Evolutionary conservation across 306 rosid species (phyloP), one percentile per base, ranked within the genome.

Genomic region (Purshia tridentata): DNA sequence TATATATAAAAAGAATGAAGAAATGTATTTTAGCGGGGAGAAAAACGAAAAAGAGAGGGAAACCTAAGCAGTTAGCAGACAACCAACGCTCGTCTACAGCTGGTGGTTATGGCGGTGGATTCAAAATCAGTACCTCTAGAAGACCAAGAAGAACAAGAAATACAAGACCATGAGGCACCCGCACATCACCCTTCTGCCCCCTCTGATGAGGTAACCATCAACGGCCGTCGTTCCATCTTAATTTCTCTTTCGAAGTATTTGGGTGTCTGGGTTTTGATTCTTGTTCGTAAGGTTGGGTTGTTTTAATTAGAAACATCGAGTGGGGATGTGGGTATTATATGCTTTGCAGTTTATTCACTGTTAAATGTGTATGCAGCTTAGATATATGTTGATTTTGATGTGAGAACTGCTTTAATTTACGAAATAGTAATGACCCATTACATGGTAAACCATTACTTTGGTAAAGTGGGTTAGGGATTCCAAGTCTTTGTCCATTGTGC

Each of bases 141-240:
- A 61, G 83, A 82, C 14, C 75, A 70, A 56, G 76, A 69, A 47
- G 87, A 72, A 48, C 75, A 29, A 39, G 53, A 72, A 16, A 50
- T 35, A 16, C 81, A 77, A 19, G 75, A 68, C 53, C 62, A 47
- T 9, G 65, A 61, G 23, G 82, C 78, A 23, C 88, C 83, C 4
- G 78, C 91, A 5, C 96, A 88, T 70, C 83, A 86, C 73, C 96
- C 96, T 72, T 72, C 76, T 66, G 91, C 96, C 72, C 96, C 93
- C 3, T 63, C 83, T 15, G 85, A 88, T n/a, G 91, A 88, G 91
- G 91, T 90, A 48, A 3, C 48, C 75, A 68, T 41, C 70, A 35
- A 2, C 70, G 1, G 3, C 74, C 69, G 67, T 67, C 41, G 42
- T 69, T 65, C 59, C 22, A 51, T 29, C 22, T 54, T 47, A 11